A percentile compares a stretch with the other conserved stretches of the same genome.
These are phyloP conservation scores for Penicillium sclerotiorum DNA, from an alignment of 2,329 filamentous ascomycete genomes.

Conservation along the genomic window DNA sequence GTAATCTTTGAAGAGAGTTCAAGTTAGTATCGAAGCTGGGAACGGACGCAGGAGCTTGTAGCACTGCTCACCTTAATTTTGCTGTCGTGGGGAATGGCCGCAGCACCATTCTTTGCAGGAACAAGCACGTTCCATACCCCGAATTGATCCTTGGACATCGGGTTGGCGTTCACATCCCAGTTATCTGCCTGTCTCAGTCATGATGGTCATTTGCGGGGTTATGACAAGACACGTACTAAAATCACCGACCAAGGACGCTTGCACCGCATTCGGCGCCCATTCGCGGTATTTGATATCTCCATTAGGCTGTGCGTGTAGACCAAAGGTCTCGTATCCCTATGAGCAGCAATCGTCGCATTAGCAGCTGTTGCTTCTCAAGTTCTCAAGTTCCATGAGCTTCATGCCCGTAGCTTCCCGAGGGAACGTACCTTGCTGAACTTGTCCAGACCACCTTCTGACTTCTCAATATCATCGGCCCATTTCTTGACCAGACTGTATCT, in stretches of 20 bases:
- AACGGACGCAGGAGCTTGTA: background rate
- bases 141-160: conserved; percentile 83
- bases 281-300: conserved; percentile 90
- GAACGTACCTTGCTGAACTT: conserved; percentile 78
- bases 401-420: no score
- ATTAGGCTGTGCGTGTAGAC: conserved; percentile 77
- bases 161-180: conserved; percentile 81
- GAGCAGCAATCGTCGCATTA: conserved; percentile 2
- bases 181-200: conserved; percentile 61
- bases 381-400: no score
- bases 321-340: conserved; percentile 83
- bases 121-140: conserved; percentile 85
- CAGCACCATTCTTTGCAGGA: conserved; percentile 70
- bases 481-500: conserved; percentile 78
- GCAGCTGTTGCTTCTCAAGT: no score
- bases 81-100: conserved; percentile 86
- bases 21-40: background rate
- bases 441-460: conserved; percentile 83
- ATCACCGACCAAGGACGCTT: conserved; percentile 87
- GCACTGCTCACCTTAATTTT: conserved; percentile 77
- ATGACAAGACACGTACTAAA: conserved; percentile 68
- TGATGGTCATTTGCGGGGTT: conserved; percentile 7
- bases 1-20: conserved; percentile 64
- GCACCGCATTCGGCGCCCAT: conserved; percentile 89
- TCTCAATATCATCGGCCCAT: conserved; percentile 83